Percentiles rank a stretch among this genome's conserved stretches.
Conservation (phyloP, 768 basidiomycete genomes). For the Plicaturopsis crispa region DNA sequence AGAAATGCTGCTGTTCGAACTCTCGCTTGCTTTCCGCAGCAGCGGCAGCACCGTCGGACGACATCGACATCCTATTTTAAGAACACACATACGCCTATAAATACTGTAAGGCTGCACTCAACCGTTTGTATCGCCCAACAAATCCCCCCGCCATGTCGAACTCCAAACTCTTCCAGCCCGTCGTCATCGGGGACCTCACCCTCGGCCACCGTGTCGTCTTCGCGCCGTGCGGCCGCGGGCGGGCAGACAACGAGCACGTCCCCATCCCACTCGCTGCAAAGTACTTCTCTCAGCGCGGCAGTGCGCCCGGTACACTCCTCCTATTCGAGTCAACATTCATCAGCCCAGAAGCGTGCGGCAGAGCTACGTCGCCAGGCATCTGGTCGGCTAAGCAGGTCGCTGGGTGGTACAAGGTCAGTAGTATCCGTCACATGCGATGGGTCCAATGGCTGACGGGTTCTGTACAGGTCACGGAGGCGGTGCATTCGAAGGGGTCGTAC, state of each 20-base stretch:
- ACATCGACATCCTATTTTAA: too few species aligned
- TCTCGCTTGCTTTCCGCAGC: too few species aligned
- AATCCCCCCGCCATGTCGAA: too few species aligned
- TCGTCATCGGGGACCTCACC: slow-evolving; percentile 20
- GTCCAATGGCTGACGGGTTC: background rate
- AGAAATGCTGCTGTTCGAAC: too few species aligned
- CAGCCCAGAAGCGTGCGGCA: slow-evolving; percentile 37
- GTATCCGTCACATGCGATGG: background rate
- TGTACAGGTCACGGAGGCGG: slow-evolving; percentile 26
- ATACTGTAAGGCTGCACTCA: too few species aligned
- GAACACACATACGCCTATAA: too few species aligned
- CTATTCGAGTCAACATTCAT: slow-evolving; percentile 41
- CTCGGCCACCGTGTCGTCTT: slow-evolving; percentile 35
- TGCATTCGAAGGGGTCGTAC: slow-evolving; percentile 33
- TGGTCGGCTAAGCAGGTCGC: slow-evolving; percentile 39
- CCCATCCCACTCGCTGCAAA: slow-evolving; percentile 22
- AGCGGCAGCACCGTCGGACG: too few species aligned
- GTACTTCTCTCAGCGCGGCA: slow-evolving; percentile 33
- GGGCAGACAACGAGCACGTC: slow-evolving; percentile 22
- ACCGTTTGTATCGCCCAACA: too few species aligned
- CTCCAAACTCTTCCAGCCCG: slow-evolving; percentile 25
- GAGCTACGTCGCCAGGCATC: slow-evolving; percentile 36
- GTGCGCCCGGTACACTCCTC: slow-evolving; percentile 31
- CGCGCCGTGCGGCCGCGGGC: slow-evolving; percentile 33
- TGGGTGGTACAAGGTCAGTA: slow-evolving; percentile 44